Base-by-base conservation (phyloP, 108 stramenopile species). In the Fragilariopsis cylindrus region DNA sequence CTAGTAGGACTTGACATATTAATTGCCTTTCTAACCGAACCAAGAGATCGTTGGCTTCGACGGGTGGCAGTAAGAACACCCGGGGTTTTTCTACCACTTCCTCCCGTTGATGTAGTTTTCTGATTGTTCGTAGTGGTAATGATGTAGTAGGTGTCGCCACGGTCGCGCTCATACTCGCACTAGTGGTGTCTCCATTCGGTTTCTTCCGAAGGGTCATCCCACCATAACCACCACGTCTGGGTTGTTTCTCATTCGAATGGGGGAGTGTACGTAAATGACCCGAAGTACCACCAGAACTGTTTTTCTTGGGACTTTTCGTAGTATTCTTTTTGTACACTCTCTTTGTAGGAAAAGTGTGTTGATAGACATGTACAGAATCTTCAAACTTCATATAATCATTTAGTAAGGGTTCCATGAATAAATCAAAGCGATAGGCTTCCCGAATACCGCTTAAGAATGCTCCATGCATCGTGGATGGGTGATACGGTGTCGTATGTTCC, bases 381-480 rank as follows among this genome's bases (percentile, higher is more conserved):
- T 88, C 81, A 80, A 93, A 93, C 47, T 72, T 50, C 54, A 91
- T 69, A 18, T 72, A 65, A 13, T 77, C 79, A 63, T 87, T 89
- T 53, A 81, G 70, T 2, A 65, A 70, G 16, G 90, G 85, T 55
- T 83, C 82, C 15, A 88, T 72, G 16, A 81, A 83, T 18, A 90
- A 68, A 76, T 95, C 94, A 44, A 91, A 76, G 60, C 94, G 79
- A 64, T 88, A 91, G 16, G 97, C 97, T 78, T 97, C 97, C 48
- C 97, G 89, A 44, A 97, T 89, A 4, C 97, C 97, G 3, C 87
- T 89, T 72, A 96, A 66, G 73, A 90, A 97, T 0, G 96, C 96
- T 1, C 97, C 97, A 70, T 96, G 96, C 40, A 96, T 87, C 3
- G 97, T 97, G 5, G 91, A 91, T 2, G 97, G 97, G 75, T 97